Conservation (phyloP, 495 filamentous ascomycete species). For the Xylaria intraflava region DNA sequence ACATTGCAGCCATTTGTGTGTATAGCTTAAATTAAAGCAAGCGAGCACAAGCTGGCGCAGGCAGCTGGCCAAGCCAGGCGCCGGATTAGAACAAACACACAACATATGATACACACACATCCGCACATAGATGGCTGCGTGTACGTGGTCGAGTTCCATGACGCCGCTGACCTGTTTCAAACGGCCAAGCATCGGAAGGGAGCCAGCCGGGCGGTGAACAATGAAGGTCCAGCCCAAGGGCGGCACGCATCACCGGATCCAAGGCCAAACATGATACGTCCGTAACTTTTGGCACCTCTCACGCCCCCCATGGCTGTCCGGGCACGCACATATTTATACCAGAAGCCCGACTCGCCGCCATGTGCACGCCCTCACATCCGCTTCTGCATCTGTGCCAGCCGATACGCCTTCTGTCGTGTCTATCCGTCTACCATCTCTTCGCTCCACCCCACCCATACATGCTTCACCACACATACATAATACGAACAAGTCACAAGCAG, state of each 20-base stretch:
- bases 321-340: neutral
- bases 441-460: conserved; percentile 3
- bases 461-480: too few species aligned
- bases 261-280: neutral
- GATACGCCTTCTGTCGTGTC: conserved; percentile 1
- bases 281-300: neutral
- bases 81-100: neutral
- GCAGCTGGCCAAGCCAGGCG: neutral
- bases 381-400: conserved; percentile 4
- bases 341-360: neutral
- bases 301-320: neutral
- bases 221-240: too few species aligned
- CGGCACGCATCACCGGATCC: too few species aligned
- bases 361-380: neutral
- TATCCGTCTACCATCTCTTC: neutral
- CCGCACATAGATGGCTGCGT: too few species aligned
- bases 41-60: neutral
- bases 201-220: too few species aligned
- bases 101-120: too few species aligned
- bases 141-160: neutral
- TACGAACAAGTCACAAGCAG: neutral
- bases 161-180: neutral
- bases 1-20: neutral
- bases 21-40: conserved; percentile 3
- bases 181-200: too few species aligned